These are phyloP conservation scores for Iris macrosiphon DNA, from an alignment of 106 monocot species.

Conservation along the genomic window DNA sequence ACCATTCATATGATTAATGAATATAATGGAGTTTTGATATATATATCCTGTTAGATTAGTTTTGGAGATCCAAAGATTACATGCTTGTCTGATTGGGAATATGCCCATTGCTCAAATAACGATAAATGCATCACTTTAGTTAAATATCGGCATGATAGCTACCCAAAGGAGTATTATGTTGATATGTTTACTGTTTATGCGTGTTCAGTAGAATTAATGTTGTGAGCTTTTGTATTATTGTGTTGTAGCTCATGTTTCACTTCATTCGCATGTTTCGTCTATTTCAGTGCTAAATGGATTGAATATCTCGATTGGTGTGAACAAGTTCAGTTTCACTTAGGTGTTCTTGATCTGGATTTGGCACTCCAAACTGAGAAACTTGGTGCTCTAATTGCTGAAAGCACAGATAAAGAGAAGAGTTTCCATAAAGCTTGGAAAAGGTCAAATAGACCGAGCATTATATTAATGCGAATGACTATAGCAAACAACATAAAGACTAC, in stretches of 20 bases:
- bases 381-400: background rate
- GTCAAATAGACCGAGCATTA: slow-evolving; percentile 5
- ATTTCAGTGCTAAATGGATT: background rate
- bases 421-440: background rate
- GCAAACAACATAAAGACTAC: slow-evolving; percentile 4
- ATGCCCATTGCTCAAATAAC: too few species aligned
- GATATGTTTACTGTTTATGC: too few species aligned
- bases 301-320: background rate
- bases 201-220: too few species aligned
- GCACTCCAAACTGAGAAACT: background rate
- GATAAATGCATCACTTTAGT: too few species aligned
- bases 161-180: too few species aligned
- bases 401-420: background rate
- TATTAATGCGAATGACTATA: slow-evolving; percentile 4
- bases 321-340: slow-evolving; percentile 2
- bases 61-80: too few species aligned
- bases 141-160: too few species aligned
- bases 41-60: too few species aligned
- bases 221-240: too few species aligned
- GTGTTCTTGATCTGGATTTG: slow-evolving; percentile 6
- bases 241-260: background rate
- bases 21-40: too few species aligned
- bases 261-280: slow-evolving; percentile 2
- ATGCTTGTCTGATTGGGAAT: too few species aligned
- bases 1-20: too few species aligned